Evolutionary conservation across 305 asterid species (phyloP).

Genomic region (Rubia occidens): DNA sequence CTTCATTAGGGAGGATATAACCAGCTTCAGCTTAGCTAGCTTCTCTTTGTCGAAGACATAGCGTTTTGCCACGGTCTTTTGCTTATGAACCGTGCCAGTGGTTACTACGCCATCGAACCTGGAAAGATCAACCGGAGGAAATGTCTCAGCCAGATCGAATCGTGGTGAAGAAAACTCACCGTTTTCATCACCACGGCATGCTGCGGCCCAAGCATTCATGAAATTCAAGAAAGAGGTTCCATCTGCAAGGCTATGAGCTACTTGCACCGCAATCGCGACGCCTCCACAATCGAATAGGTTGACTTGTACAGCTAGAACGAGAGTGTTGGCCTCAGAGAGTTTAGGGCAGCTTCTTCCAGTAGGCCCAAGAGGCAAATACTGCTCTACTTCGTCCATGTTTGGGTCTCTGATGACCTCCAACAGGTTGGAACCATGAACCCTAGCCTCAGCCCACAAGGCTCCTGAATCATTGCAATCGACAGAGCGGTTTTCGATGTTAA

Average conservation of each 20-base stretch:
- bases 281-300: not conserved
- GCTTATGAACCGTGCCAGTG: not conserved
- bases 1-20: not conserved
- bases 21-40: not conserved
- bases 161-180: not conserved
- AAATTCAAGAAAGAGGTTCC: not conserved
- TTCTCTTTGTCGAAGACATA: not conserved
- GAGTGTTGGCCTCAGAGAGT: not conserved
- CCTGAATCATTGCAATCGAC: constrained; percentile 29
- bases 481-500: not conserved
- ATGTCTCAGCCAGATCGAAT: not conserved
- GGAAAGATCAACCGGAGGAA: not conserved
- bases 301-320: constrained; percentile 17
- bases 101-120: not conserved
- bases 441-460: constrained; percentile 21
- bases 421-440: constrained; percentile 18
- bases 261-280: not conserved
- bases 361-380: constrained; percentile 13
- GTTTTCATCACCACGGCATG: not conserved
- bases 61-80: not conserved
- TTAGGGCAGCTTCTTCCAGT: not conserved
- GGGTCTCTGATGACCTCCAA: constrained; percentile 14
- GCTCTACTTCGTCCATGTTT: constrained; percentile 21
- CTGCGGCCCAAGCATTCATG: not conserved
- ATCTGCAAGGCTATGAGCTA: not conserved